Evolutionary conservation across 1,139 yeast species (phyloP), one percentile per base, ranked within the genome.

Genomic region (Protomyces pachydermus): DNA sequence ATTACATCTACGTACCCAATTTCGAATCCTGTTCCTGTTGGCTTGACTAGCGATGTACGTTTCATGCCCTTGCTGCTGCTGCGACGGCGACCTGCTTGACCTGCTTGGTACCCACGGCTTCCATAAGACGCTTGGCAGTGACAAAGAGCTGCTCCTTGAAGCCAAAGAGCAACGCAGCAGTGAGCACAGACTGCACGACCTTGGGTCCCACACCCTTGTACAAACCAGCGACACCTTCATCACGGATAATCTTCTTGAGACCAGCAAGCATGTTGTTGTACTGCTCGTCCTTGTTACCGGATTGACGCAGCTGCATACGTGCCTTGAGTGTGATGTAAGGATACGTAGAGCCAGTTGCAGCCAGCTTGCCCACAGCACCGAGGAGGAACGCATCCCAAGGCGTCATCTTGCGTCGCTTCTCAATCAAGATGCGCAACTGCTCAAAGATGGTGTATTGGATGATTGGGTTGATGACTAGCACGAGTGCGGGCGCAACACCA

Each of bases 361-460:
- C 80, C 69, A 91, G 80, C 77, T 91, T 91, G 55, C 97, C 96
- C 58, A 91, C 74, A 0, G 97, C 97, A 16, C 98, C 98, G 67
- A 91, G 80, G 70, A 88, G 77, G 72, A 91, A 88, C 5, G 96
- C 96, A 74, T 88, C 88, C 56, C 80, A 69, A 2, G 95, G 73
- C 10, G 74, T 71, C 67, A 78, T 67, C 64, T 76, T 74, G 60
- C 83, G 81, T 57, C 76, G 79, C 68, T 83, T 83, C 65, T 84
- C 78, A 39, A 91, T 80, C 18, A 80, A 70, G 71, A 87, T 89
- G 73, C 87, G 86, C 71, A 89, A 75, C 76, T 90, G 96, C 77
- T 91, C 98, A 74, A 87, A 91, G 58, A 89, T 84, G 61, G 97
- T 89, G 78, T 91, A 91, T 75, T 91, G 97, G 68, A 91, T 86